phyloP scores from a whole-genome alignment of 148 eudicot species.

The Amaranthus palmeri region DNA sequence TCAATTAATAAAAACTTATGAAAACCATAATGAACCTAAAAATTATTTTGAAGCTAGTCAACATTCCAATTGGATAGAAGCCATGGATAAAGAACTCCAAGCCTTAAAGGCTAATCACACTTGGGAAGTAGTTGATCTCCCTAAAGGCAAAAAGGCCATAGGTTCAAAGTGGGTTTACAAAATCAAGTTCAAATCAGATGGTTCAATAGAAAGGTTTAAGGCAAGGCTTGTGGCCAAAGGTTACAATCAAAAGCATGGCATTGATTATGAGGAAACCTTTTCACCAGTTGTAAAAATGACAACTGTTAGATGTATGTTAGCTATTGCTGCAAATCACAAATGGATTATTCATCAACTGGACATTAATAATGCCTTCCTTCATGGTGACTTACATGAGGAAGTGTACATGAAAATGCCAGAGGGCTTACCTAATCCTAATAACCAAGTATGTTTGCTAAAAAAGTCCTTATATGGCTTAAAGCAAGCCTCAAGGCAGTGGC shows the following conservation, averaged over 20 bases:
- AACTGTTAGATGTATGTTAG: neutral
- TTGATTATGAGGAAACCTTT: neutral
- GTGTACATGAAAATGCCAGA: neutral
- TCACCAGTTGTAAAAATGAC: constrained; percentile 2
- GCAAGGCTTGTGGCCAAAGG: neutral
- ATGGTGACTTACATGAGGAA: neutral
- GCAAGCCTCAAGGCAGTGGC: constrained; percentile 7
- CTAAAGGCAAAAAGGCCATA: neutral
- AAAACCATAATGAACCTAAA: neutral
- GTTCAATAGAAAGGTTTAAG: neutral
- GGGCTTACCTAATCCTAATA: neutral
- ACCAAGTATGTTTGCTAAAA: neutral
- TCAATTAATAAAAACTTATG: neutral
- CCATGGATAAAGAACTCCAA: neutral
- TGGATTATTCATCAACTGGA: constrained; percentile 5
- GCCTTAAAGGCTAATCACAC: neutral
- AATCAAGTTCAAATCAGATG: neutral
- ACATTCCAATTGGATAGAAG: neutral
- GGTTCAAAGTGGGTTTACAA: neutral
- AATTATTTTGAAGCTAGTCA: neutral
- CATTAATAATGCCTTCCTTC: neutral
- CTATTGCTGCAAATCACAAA: neutral
- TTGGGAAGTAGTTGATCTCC: neutral
- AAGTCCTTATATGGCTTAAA: neutral
- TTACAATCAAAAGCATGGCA: neutral